Evolutionary conservation across 192 early-diverging fungal species (phyloP), one percentile per base, ranked within the genome.

Genomic region (Backusella morwellensis): DNA sequence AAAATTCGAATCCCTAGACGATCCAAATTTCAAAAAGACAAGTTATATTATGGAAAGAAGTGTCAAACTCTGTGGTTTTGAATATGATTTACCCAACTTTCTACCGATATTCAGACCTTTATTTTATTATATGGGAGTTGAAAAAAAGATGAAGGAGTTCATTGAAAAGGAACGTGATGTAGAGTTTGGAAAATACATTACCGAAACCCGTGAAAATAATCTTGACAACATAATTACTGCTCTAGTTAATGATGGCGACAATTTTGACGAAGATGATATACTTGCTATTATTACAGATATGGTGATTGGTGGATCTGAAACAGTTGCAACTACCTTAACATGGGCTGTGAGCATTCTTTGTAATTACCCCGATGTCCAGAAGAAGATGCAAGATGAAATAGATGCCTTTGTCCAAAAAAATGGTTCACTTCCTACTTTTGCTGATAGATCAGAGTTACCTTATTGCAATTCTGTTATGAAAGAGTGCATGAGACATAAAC

Each of bases 381-480:
- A 29, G 19, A 50, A 59, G 14, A 41, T 41, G 8, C 56, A 66
- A 14, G 35, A 42, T 34, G 80, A 81, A 34, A 9, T 81, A 21
- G 80, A 78, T 36, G n/a, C 15, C 9, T 38, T 68, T 23, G 56
- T 73, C 23, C 7, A 42, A 34, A 47, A 32, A 14, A 67, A 78
- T 50, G 47, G 19, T 1, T 23, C 34, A 0, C 42, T 63, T 6
- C 79, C 79, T 14, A 41, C 7, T 0, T 67, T 66, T 14, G 9
- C 17, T 6, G 63, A 80, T 42, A n/a, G 66, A 70, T 7, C 11
- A 14, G 50, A 78, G 15, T 23, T 80, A 12, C 79, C 76, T 4
- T 77, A 78, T 72, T 40, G 74, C 47, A 29, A 11, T 29, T 80
- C 79, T 8, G 50, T 71, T 11, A 70, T 78, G 6, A 76, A 76